Base-by-base conservation (phyloP, 2,329 filamentous ascomycete species). In the Monilinia polystroma region DNA sequence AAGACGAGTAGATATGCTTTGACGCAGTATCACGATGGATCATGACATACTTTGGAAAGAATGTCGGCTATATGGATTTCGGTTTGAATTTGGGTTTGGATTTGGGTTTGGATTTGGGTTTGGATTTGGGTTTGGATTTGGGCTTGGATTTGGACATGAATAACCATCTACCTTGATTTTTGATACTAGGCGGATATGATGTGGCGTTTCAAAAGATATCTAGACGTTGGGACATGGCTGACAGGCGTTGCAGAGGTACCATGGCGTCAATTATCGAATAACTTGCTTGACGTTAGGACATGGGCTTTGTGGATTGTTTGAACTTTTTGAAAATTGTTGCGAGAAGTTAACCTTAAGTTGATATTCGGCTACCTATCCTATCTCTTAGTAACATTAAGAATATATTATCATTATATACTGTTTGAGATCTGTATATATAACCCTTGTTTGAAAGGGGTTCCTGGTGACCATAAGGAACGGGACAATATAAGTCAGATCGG, bases 1-100 rank as follows among this genome's bases (percentile, higher is more conserved):
- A 84, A 73, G 82, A 78, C 0, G 87, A 89, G 68, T 90, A 82
- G 55, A 47, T 16, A 43, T 41, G 38, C 20, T 53, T 16, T 8
- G 38, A 11, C 11, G 18, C 14, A 14, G 6, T 10, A 43, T 29
- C 4, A n/a, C n/a, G 11, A 32, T 32, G 10, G 12, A 45, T 47
- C n/a, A 32, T 10, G 54, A 38, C 18, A 23, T 18, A 26, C 56
- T 4, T 41, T 51, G 45, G 11, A 20, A 26, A 43, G 20, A 26
- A 53, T 20, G 14, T 52, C 16, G 64, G 43, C 52, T 18, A 23
- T 51, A 53, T 63, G 51, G 20, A 8, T 47, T 43, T 47, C 45
- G 63, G 54, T 60, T 66, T 62, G 41, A 14, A 8, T 47, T 47
- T 62, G 41, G 20, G 11, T 47, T 47, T 52, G 51, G 63, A 56